Percentiles rank a stretch among this genome's conserved stretches.
These are phyloP conservation scores for Arthrinium phaeospermum DNA, from an alignment of 2,329 filamentous ascomycete species.

Conservation along the genomic window DNA sequence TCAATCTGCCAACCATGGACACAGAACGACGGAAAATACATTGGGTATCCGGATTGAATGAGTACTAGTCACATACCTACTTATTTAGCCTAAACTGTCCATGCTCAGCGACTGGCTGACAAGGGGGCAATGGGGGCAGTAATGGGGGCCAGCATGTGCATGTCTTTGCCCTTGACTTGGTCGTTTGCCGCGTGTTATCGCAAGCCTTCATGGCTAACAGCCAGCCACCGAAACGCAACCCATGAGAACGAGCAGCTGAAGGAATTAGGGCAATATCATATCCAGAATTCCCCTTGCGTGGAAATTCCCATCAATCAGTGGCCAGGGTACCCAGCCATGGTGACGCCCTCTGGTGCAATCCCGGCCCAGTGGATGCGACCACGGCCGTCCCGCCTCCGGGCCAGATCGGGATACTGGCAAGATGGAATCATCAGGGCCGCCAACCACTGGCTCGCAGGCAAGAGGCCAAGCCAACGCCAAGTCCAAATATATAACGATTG, in stretches of 20 bases:
- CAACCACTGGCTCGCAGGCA: background rate
- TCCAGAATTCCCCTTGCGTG: fast-evolving
- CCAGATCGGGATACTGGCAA: background rate
- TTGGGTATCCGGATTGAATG: background rate
- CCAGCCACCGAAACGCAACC: background rate
- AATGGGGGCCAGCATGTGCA: background rate
- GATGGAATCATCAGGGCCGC: background rate
- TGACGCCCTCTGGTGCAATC: background rate
- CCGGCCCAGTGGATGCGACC: background rate
- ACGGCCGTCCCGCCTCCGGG: background rate
- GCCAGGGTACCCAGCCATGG: background rate
- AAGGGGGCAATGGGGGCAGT: too few species aligned
- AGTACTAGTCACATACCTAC: background rate
- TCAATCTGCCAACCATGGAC: background rate
- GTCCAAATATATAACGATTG: slow-evolving; percentile 1
- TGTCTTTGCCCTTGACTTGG: background rate
- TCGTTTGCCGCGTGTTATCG: background rate
- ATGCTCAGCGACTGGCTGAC: too few species aligned
- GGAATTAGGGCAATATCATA: background rate
- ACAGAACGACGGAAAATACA: background rate
- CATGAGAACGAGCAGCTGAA: background rate
- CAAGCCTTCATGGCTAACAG: background rate
- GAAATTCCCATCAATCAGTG: background rate
- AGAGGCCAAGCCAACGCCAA: background rate
- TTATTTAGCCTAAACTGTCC: background rate